A percentile compares a stretch with the other conserved stretches of the same genome.
phyloP scores from a whole-genome alignment of 73 alveolate species.

The Diophrys appendiculata region DNA sequence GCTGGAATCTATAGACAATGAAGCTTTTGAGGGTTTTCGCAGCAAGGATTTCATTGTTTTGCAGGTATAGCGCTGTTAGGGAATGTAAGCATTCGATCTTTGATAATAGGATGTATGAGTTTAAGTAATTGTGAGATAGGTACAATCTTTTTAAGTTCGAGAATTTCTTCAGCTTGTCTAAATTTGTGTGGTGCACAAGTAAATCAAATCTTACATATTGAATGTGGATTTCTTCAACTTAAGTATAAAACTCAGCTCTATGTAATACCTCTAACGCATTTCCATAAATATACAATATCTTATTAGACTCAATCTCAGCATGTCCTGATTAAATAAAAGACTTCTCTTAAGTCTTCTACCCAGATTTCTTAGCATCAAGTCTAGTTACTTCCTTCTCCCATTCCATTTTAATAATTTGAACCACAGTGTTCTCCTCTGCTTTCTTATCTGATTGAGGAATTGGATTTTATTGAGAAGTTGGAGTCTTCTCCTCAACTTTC shows the following conservation, averaged over 20 bases:
- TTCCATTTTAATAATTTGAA: conserved; percentile 44
- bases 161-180: conserved; percentile 79
- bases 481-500: neutral
- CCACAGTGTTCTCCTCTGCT: conserved; percentile 24
- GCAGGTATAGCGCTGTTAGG: conserved; percentile 45
- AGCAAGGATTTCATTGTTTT: conserved; percentile 74
- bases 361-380: conserved; percentile 40
- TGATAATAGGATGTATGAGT: conserved; percentile 77
- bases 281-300: conserved; percentile 81
- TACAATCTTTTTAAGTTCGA: conserved; percentile 71
- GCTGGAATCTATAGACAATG: conserved; percentile 86
- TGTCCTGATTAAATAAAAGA: conserved; percentile 85
- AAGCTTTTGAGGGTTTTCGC: conserved; percentile 70
- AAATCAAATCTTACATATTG: conserved; percentile 81
- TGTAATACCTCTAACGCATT: conserved; percentile 90
- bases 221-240: conserved; percentile 78
- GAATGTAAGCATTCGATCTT: conserved; percentile 72
- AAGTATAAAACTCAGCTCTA: conserved; percentile 79
- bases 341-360: conserved; percentile 35
- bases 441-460: neutral
- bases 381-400: conserved; percentile 64
- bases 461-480: neutral
- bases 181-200: conserved; percentile 74
- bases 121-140: conserved; percentile 73
- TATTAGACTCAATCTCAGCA: conserved; percentile 92